Evolutionary conservation across 2,329 filamentous ascomycete species (phyloP).

Genomic region (Scytalidium sp.): DNA sequence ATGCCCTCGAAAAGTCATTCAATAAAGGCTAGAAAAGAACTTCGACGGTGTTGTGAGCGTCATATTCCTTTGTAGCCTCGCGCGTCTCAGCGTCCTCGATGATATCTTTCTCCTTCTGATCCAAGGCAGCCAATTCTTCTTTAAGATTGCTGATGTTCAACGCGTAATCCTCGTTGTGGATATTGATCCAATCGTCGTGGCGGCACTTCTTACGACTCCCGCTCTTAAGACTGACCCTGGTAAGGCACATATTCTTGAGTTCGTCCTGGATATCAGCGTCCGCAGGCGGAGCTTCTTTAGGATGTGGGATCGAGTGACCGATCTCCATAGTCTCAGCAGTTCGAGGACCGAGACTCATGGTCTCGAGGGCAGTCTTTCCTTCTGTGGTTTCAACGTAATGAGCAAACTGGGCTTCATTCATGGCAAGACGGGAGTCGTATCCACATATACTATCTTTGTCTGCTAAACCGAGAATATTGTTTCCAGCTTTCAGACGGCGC

Average conservation of each 20-base stretch:
- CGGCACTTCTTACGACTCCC: slow-evolving; percentile 18
- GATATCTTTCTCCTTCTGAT: slow-evolving; percentile 16
- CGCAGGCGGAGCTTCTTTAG: slow-evolving; percentile 12
- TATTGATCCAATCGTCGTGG: slow-evolving; percentile 20
- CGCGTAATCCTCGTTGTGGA: slow-evolving; percentile 19
- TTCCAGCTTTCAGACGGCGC: slow-evolving; percentile 18
- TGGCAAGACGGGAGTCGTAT: slow-evolving; percentile 26
- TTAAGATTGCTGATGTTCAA: slow-evolving; percentile 6
- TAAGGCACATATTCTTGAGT: slow-evolving; percentile 23
- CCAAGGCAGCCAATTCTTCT: slow-evolving; percentile 16
- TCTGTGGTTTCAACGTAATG: slow-evolving; percentile 20
- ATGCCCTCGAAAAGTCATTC: too few relatives aligned
- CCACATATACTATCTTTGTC: slow-evolving; percentile 19
- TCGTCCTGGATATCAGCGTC: slow-evolving; percentile 10
- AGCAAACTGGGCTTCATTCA: slow-evolving; percentile 25
- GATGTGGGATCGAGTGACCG: slow-evolving; percentile 11
- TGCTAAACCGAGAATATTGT: slow-evolving; percentile 16
- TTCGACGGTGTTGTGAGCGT: slow-evolving; percentile 21
- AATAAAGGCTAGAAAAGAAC: slow-evolving; percentile 4
- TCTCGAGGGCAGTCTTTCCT: slow-evolving; percentile 19
- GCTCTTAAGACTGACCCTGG: not conserved
- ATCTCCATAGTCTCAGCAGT: slow-evolving; percentile 19
- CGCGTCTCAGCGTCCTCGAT: slow-evolving; percentile 26
- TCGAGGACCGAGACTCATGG: slow-evolving; percentile 23
- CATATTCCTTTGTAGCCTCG: slow-evolving; percentile 23